phyloP scores from a whole-genome alignment of 1,139 yeast genomes.

The Yarrowia galli region DNA sequence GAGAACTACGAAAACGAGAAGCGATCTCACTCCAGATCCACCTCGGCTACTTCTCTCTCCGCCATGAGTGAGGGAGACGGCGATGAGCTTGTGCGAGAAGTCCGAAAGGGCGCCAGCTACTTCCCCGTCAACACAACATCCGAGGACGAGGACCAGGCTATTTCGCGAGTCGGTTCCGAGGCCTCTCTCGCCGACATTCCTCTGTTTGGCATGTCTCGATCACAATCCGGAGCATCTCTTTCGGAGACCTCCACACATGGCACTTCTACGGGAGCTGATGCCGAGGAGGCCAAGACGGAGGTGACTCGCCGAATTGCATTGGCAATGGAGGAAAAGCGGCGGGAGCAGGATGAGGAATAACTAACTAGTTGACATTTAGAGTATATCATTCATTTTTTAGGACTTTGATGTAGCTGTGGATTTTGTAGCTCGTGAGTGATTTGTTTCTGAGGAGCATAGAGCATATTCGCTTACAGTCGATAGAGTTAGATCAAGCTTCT shows the following conservation, averaged over 20 bases:
- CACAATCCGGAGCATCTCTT: conserved; percentile 40
- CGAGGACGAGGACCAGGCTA: conserved; percentile 56
- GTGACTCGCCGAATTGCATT: conserved; percentile 47
- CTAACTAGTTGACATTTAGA: conserved; percentile 31
- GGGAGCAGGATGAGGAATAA: conserved; percentile 39
- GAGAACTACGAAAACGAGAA: conserved; percentile 40
- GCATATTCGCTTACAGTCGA: neutral
- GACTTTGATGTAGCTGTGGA: neutral
- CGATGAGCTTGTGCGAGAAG: conserved; percentile 42
- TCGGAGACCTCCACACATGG: conserved; percentile 39
- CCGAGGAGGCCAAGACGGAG: conserved; percentile 45
- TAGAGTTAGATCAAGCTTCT: too few species aligned
- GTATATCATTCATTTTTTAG: conserved; percentile 13
- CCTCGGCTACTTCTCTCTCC: conserved; percentile 27
- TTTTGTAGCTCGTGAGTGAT: too few species aligned
- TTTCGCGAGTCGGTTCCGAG: conserved; percentile 62
- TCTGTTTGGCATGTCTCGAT: conserved; percentile 55
- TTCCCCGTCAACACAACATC: conserved; percentile 44
- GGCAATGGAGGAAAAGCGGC: conserved; percentile 46
- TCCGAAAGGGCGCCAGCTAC: conserved; percentile 41
- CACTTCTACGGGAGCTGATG: conserved; percentile 41
- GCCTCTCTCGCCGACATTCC: conserved; percentile 64
- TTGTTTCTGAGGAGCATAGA: too few species aligned
- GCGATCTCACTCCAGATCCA: conserved; percentile 23
- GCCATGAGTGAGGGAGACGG: conserved; percentile 34